A percentile compares a stretch with the other conserved stretches of the same genome.
These are phyloP conservation scores for Wallacemonas sp. DNA, from an alignment of 208 protist genomes.

Conservation along the genomic window DNA sequence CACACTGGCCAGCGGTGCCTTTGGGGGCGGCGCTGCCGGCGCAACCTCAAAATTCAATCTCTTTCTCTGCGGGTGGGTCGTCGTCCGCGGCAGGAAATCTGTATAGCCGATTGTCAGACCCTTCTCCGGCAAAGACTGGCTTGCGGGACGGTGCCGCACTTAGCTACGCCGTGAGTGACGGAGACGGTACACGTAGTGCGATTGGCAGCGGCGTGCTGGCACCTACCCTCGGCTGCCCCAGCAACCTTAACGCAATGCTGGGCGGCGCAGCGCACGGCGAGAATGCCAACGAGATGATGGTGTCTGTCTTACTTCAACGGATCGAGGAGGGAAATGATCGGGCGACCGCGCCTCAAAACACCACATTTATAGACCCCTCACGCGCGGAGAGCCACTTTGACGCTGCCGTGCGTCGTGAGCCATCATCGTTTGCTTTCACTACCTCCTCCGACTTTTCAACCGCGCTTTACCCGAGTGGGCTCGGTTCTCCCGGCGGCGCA, in stretches of 20 bases:
- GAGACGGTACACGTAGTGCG: background rate
- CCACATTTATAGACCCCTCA: background rate
- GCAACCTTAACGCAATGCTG: background rate
- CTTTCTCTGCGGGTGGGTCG: background rate
- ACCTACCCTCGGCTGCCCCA: background rate
- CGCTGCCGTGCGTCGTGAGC: background rate
- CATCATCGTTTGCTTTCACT: conserved; percentile 9
- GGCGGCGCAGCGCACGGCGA: background rate
- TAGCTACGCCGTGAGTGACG: conserved; percentile 12
- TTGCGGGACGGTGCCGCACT: background rate
- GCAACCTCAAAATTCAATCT: background rate
- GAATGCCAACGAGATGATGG: background rate
- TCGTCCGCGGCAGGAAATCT: background rate
- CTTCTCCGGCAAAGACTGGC: background rate
- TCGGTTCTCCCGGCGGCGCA: background rate
- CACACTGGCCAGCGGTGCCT: no score
- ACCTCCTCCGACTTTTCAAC: conserved; percentile 12
- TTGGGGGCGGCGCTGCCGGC: background rate
- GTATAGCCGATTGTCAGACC: background rate
- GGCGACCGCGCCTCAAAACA: background rate
- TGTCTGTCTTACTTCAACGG: background rate
- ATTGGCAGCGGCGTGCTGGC: no score
- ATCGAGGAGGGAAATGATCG: background rate
- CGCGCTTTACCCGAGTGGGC: background rate
- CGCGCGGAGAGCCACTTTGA: background rate